Conservation (phyloP, 331 rosid genomes). For the Rhamnella rubrinervis region DNA sequence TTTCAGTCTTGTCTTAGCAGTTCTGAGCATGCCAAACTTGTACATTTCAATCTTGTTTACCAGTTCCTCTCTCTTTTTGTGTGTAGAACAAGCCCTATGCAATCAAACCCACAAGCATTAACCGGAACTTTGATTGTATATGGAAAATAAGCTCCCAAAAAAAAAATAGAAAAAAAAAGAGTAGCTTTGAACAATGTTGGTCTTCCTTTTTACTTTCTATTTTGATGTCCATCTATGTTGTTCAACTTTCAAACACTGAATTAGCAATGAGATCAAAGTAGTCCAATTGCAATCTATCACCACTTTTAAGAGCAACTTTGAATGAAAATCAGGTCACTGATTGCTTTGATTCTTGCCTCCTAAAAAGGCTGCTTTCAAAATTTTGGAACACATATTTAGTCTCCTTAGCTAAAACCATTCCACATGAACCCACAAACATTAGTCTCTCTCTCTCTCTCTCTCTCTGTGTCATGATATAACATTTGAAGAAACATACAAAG, state of each 20-base stretch:
- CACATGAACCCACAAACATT: conserved; percentile 2
- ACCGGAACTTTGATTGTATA: conserved; percentile 10
- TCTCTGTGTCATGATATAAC: conserved; percentile 8
- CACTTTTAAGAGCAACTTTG: conserved; percentile 39
- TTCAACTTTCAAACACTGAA: conserved; percentile 2
- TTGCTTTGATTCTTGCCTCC: conserved; percentile 27
- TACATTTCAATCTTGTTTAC: neutral
- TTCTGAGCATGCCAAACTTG: neutral
- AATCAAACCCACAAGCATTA: neutral
- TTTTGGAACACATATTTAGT: conserved; percentile 5
- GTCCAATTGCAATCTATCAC: conserved; percentile 18
- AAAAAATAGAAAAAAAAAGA: neutral
- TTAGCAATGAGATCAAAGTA: conserved; percentile 6
- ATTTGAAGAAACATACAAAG: conserved; percentile 12
- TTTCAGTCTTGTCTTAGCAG: neutral
- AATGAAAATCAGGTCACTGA: conserved; percentile 26
- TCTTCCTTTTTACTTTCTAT: too few relatives aligned
- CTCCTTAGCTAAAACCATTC: neutral
- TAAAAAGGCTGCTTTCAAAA: conserved; percentile 32
- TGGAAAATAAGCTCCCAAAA: too few relatives aligned
- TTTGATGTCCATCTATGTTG: neutral
- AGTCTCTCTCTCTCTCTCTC: conserved; percentile 3
- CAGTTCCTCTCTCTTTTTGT: neutral
- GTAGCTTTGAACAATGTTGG: conserved; percentile 6
- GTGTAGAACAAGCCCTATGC: neutral